These are phyloP conservation scores for Fusarium bactridioides DNA, from an alignment of 2,329 filamentous ascomycete species.

Conservation along the genomic window DNA sequence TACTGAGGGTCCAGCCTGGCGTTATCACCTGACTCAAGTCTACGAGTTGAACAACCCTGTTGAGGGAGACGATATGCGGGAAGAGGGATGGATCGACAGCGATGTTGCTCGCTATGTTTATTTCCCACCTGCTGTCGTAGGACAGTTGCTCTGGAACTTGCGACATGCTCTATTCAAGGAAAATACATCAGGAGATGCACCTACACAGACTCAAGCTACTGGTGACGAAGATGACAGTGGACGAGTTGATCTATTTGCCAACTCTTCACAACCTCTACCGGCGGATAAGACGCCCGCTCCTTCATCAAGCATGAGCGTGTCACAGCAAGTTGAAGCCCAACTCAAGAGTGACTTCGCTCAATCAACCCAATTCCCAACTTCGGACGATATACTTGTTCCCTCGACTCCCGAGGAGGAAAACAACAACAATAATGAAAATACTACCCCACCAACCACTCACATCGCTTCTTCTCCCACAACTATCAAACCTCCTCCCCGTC, in stretches of 20 bases:
- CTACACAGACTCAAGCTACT: slow-evolving; percentile 12
- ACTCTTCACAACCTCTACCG: slow-evolving; percentile 26
- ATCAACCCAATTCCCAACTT: slow-evolving; percentile 47
- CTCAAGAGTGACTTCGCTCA: slow-evolving; percentile 56
- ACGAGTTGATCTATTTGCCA: slow-evolving; percentile 31
- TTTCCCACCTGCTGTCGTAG: slow-evolving; percentile 64
- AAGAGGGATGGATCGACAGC: slow-evolving; percentile 62
- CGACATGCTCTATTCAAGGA: slow-evolving; percentile 57
- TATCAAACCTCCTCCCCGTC: slow-evolving; percentile 32
- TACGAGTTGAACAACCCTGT: slow-evolving; percentile 70
- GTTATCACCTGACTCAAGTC: slow-evolving; percentile 52
- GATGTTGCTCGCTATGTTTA: slow-evolving; percentile 61
- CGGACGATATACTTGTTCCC: slow-evolving; percentile 46
- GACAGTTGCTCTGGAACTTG: slow-evolving; percentile 66
- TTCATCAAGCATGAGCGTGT: slow-evolving; percentile 49
- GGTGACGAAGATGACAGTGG: slow-evolving; percentile 21
- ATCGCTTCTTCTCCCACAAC: slow-evolving; percentile 13
- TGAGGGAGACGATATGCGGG: slow-evolving; percentile 58
- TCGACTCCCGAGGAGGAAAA: slow-evolving; percentile 43
- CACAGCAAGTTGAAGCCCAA: slow-evolving; percentile 62
- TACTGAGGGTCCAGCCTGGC: slow-evolving; percentile 34
- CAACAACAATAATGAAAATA: slow-evolving; percentile 7
- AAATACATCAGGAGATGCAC: slow-evolving; percentile 32
- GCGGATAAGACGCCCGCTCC: slow-evolving; percentile 26
- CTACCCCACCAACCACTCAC: slow-evolving; percentile 24